A percentile compares a stretch with the other conserved stretches of the same genome.
phyloP scores from a whole-genome alignment of 768 basidiomycete genomes.

The Xerocomellus intermedius region DNA sequence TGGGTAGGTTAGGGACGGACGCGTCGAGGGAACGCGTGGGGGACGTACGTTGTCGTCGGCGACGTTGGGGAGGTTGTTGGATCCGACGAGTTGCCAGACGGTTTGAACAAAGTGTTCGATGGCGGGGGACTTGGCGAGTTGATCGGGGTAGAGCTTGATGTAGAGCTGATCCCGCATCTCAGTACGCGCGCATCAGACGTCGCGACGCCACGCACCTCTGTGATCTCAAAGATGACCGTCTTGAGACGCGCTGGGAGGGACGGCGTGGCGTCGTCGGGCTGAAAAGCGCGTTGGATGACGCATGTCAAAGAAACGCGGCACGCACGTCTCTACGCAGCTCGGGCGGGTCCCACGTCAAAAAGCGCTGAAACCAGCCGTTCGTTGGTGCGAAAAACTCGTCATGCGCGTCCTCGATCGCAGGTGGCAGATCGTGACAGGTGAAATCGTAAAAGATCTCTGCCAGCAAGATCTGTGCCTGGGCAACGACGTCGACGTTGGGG shows the following conservation, averaged over 20 bases:
- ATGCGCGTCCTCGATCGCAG: slow-evolving; percentile 87
- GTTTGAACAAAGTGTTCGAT: slow-evolving; percentile 76
- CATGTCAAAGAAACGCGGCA: not conserved
- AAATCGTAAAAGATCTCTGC: slow-evolving; percentile 92
- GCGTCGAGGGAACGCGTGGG: not conserved
- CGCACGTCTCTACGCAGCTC: slow-evolving; percentile 66
- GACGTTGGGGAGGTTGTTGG: slow-evolving; percentile 64
- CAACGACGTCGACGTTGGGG: slow-evolving; percentile 48
- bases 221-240: slow-evolving; percentile 86
- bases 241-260: slow-evolving; percentile 90
- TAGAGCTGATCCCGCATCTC: slow-evolving; percentile 50
- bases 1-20: not conserved
- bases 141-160: slow-evolving; percentile 80
- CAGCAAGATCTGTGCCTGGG: slow-evolving; percentile 74
- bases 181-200: not conserved
- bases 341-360: slow-evolving; percentile 76
- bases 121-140: slow-evolving; percentile 59
- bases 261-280: slow-evolving; percentile 80
- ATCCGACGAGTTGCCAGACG: slow-evolving; percentile 84
- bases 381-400: slow-evolving; percentile 74
- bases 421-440: slow-evolving; percentile 92
- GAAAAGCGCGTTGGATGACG: slow-evolving; percentile 11
- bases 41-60: slow-evolving; percentile 71
- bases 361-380: slow-evolving; percentile 73
- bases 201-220: slow-evolving; percentile 54